phyloP scores from a whole-genome alignment of 805 yeast species.

The Tanozyma kutaoensis region DNA sequence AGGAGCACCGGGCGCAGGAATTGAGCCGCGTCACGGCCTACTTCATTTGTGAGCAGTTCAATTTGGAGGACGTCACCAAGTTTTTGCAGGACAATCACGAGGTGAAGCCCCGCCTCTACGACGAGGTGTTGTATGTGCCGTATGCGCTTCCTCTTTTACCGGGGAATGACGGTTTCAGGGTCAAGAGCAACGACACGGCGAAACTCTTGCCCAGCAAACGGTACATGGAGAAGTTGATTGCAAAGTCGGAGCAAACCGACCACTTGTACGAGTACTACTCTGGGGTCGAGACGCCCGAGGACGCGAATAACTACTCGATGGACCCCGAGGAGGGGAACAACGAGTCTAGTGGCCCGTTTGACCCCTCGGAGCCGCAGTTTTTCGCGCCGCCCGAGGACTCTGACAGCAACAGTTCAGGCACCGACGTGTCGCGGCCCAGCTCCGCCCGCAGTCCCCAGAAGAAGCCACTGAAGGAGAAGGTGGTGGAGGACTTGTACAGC shows the following conservation, averaged over 20 bases:
- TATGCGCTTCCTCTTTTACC: conserved; percentile 79
- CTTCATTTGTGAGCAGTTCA: conserved; percentile 72
- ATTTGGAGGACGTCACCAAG: conserved; percentile 45
- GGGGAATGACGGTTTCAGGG: conserved; percentile 67
- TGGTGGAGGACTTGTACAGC: conserved; percentile 8
- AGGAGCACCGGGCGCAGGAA: conserved; percentile 46
- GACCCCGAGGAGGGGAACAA: conserved; percentile 28
- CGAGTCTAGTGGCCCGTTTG: conserved; percentile 46
- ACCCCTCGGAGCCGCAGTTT: conserved; percentile 88
- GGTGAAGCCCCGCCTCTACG: conserved; percentile 77
- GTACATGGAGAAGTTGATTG: conserved; percentile 65
- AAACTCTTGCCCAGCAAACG: conserved; percentile 27
- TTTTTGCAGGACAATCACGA: conserved; percentile 63
- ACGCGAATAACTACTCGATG: conserved; percentile 34
- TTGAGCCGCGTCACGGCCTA: conserved; percentile 86
- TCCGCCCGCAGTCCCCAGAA: neutral
- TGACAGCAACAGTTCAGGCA: neutral
- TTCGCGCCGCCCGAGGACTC: conserved; percentile 36
- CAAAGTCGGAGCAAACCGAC: conserved; percentile 73
- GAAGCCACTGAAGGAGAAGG: neutral
- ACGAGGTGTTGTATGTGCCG: conserved; percentile 87
- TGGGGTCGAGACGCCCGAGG: conserved; percentile 57
- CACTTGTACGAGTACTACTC: conserved; percentile 87
- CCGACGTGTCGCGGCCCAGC: neutral
- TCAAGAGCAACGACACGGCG: conserved; percentile 51